Base-by-base conservation (phyloP, 2,329 filamentous ascomycete genomes). In the Aureobasidium sp. region DNA sequence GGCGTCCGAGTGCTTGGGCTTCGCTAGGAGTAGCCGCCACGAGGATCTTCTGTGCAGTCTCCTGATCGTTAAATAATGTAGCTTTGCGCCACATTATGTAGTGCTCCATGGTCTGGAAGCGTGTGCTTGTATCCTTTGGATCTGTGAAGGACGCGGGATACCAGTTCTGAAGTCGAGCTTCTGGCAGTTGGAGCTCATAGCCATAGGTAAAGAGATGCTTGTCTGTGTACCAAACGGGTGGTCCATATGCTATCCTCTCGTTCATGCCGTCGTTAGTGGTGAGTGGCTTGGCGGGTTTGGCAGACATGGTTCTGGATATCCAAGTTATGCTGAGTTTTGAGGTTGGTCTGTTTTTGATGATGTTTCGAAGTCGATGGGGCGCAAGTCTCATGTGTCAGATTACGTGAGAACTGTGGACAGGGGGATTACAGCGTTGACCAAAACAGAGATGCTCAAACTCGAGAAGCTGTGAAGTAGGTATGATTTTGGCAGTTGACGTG, bases 51-150 rank as follows among this genome's bases (percentile, higher is more conserved):
- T 69, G 56, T 8, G 75, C 76, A n/a, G 72, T 70, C 36, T 71
- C 64, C 23, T 69, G 67, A 45, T 75, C 71, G 5, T 71, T 70
- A 66, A 78, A 77, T 33, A 77, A 68, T 8, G 77, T 67, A 11
- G 75, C 75, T 69, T 79, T 78, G 51, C 72, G 73, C 53, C 76
- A 75, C 76, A 79, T 78, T 73, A 79, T 79, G 66, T 73, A 76
- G 51, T 71, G 71, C 63, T 73, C 72, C 25, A 65, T 64, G 4
- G 70, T 72, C n/a, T 67, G 66, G 56, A 70, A 74, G 9, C 56
- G 54, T 7, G 20, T 61, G 43, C 10, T 61, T 25, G 53, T 60
- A 60, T 60, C 65, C 64, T 45, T 66, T 11, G 47, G 50, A 29
- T 36, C 67, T 29, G 58, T 65, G 55, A 72, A 72, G 27, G 65